Conservation (phyloP, 2,329 filamentous ascomycete species). For the Arthrinium phaeospermum region DNA sequence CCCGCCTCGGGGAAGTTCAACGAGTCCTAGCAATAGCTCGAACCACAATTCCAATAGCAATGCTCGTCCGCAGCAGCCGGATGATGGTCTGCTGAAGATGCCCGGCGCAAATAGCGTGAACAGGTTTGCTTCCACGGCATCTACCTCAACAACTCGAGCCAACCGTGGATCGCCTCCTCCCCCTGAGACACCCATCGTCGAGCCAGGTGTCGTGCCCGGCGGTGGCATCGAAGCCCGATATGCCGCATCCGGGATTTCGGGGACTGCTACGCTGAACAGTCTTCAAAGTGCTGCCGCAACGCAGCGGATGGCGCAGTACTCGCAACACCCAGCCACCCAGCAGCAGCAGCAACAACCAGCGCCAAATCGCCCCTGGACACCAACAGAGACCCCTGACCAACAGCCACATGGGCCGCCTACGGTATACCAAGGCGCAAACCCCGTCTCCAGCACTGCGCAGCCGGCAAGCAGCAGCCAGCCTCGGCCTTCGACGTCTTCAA, state of each 20-base stretch:
- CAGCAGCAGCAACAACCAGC: slow-evolving; percentile 40
- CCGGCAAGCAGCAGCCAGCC: slow-evolving; percentile 48
- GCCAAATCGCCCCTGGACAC: slow-evolving; percentile 82
- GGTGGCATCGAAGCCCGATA: slow-evolving; percentile 91
- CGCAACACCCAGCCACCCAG: slow-evolving; percentile 50
- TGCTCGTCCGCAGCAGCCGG: slow-evolving; percentile 35
- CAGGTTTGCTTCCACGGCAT: slow-evolving; percentile 80
- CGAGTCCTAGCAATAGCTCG: slow-evolving; percentile 37
- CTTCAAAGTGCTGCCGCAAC: slow-evolving; percentile 83
- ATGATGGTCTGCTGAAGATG: slow-evolving; percentile 44
- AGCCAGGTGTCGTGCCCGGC: slow-evolving; percentile 71
- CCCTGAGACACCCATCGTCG: slow-evolving; percentile 86
- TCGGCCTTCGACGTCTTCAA: slow-evolving; percentile 31
- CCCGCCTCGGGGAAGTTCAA: slow-evolving; percentile 55
- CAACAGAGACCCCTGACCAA: slow-evolving; percentile 85
- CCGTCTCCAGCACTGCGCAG: slow-evolving; percentile 63
- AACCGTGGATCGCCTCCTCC: slow-evolving; percentile 93
- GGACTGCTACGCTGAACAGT: slow-evolving; percentile 79
- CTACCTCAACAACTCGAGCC: slow-evolving; percentile 89
- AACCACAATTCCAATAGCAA: slow-evolving; percentile 41
- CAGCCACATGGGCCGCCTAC: slow-evolving; percentile 89
- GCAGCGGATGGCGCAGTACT: slow-evolving; percentile 82
- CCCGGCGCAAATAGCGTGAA: slow-evolving; percentile 59
- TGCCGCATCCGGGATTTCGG: slow-evolving; percentile 88
- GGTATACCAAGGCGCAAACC: slow-evolving; percentile 85